phyloP scores from a whole-genome alignment of 148 eudicot genomes.

The Vaccinium darrowii region DNA sequence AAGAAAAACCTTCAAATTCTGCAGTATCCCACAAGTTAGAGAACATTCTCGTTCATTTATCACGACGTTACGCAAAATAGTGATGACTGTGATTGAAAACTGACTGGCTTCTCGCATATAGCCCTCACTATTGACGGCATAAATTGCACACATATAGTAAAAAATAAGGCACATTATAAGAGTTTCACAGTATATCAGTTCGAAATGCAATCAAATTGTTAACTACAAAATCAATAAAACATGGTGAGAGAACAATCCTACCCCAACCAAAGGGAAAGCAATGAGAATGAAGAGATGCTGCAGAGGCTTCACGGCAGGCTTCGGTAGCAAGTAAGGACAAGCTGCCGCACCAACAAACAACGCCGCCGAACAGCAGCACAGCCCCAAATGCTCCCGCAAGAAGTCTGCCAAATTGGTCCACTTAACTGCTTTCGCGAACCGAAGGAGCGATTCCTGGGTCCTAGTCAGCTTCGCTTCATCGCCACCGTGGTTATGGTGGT shows the following conservation, averaged over 20 bases:
- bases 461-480: slow-evolving; percentile 33
- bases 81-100: no score
- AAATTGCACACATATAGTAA: no score
- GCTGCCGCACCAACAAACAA: slow-evolving; percentile 64
- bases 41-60: neutral
- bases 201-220: neutral
- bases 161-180: no score
- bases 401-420: slow-evolving; percentile 76
- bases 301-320: slow-evolving; percentile 44
- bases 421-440: slow-evolving; percentile 56
- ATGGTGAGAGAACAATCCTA: slow-evolving; percentile 24
- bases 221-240: neutral
- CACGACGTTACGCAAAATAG: neutral
- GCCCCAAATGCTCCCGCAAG: slow-evolving; percentile 74
- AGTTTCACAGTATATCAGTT: neutral
- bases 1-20: neutral
- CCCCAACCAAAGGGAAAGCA: slow-evolving; percentile 97
- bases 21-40: neutral
- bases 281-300: slow-evolving; percentile 54
- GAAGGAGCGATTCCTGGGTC: slow-evolving; percentile 51
- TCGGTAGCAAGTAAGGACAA: slow-evolving; percentile 68
- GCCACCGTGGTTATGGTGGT: slow-evolving; percentile 20
- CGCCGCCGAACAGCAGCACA: slow-evolving; percentile 72
- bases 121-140: no score
- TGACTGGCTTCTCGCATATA: no score